Conservation (phyloP, 106 monocot species). For the Vanilla planifolia region DNA sequence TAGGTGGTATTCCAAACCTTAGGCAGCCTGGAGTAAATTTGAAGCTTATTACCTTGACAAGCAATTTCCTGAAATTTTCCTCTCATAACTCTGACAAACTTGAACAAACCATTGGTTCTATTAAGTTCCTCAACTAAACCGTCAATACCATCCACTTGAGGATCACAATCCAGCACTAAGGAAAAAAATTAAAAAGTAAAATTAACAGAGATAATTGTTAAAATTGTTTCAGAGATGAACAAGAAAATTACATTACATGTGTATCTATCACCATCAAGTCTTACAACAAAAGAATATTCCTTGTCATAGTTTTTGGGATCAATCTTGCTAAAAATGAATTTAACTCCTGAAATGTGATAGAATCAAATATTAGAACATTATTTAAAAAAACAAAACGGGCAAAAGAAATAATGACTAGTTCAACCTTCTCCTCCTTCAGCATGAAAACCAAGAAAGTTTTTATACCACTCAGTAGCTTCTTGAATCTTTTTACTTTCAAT, state of each 20-base stretch:
- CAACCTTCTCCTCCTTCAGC: conserved; percentile 67
- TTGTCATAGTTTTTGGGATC: conserved; percentile 31
- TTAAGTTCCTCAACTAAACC: conserved; percentile 58
- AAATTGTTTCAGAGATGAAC: neutral
- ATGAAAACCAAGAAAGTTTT: conserved; percentile 55
- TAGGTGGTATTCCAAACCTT: too few relatives aligned
- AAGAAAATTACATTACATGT: conserved; percentile 28
- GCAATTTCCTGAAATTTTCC: conserved; percentile 48
- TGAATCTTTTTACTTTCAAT: conserved; percentile 26
- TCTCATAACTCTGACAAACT: conserved; percentile 76
- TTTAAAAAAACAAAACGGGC: neutral
- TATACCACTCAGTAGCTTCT: conserved; percentile 53
- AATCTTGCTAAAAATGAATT: conserved; percentile 63
- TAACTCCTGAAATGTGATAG: conserved; percentile 32
- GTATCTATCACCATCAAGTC: conserved; percentile 43
- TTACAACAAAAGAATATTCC: conserved; percentile 58
- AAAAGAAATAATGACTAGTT: neutral
- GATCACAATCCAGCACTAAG: conserved; percentile 63
- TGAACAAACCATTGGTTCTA: conserved; percentile 62
- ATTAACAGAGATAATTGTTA: neutral
- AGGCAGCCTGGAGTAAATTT: too few relatives aligned
- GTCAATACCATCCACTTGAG: conserved; percentile 28
- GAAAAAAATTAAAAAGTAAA: neutral
- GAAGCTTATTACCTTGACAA: conserved; percentile 60
- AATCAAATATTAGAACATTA: neutral